A percentile compares a stretch with the other conserved stretches of the same genome.
Conservation (phyloP, 1,284 basidiomycete species). For the Blastosporella zonata region DNA sequence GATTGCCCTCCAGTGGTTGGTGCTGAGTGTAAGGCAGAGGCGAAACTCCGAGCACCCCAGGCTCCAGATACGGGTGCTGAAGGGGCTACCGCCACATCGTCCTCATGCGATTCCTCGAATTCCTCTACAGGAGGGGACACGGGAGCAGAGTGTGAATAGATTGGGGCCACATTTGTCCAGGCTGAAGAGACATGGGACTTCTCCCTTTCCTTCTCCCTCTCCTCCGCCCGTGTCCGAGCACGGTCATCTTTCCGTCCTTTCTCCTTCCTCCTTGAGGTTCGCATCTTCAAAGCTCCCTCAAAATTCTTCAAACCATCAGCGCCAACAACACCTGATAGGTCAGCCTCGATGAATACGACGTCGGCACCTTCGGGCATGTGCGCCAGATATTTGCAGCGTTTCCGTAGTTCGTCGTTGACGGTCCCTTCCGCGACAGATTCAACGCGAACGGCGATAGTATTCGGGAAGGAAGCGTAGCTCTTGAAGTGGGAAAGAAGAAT, state of each 20-base stretch:
- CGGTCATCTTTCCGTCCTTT: conserved; percentile 80
- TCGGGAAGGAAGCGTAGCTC: conserved; percentile 83
- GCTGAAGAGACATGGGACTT: conserved; percentile 17
- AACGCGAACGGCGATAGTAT: conserved; percentile 75
- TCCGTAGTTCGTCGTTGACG: conserved; percentile 88
- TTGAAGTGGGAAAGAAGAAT: conserved; percentile 85
- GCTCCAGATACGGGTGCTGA: conserved; percentile 44
- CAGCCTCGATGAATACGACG: conserved; percentile 92
- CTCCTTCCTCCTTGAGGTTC: conserved; percentile 75
- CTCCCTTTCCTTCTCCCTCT: conserved; percentile 62
- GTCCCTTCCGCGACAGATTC: conserved; percentile 76
- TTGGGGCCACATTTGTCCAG: conserved; percentile 10
- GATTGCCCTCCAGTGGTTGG: conserved; percentile 19
- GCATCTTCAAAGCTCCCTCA: conserved; percentile 73
- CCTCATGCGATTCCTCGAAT: conserved; percentile 25
- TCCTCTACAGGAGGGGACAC: conserved; percentile 26
- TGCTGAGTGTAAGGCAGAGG: conserved; percentile 61
- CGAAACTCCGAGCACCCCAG: conserved; percentile 79
- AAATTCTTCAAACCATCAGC: conserved; percentile 72
- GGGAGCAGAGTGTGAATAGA: conserved; percentile 19
- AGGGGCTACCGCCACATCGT: conserved; percentile 12
- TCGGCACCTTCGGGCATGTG: conserved; percentile 92
- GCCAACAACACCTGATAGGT: conserved; percentile 76
- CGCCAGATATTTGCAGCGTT: conserved; percentile 92
- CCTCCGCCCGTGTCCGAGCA: conserved; percentile 77